Conservation (phyloP, 2,329 filamentous ascomycete genomes). For the Bimuria novae-zelandiae region DNA sequence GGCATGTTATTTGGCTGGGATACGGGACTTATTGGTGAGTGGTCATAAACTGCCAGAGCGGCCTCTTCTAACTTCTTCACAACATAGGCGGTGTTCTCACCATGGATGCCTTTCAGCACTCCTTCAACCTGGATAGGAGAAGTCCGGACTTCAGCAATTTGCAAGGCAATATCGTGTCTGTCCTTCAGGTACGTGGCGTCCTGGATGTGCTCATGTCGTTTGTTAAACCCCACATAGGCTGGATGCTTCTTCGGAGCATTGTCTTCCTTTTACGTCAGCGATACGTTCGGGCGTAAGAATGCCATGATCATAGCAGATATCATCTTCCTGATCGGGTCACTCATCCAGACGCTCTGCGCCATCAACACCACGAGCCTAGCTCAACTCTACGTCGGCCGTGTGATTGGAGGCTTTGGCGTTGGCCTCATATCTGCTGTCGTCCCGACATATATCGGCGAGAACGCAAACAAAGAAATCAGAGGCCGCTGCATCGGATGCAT, state of each 20-base stretch:
- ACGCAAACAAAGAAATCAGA: constrained; percentile 49
- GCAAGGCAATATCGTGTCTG: constrained; percentile 52
- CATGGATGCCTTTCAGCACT: constrained; percentile 51
- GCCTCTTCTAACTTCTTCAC: not conserved
- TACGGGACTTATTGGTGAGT: constrained; percentile 39
- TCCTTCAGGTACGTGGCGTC: constrained; percentile 37
- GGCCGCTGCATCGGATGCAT: constrained; percentile 46
- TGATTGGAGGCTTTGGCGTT: constrained; percentile 52
- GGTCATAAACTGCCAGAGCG: not conserved
- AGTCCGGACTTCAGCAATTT: constrained; percentile 44
- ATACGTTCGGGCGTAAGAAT: constrained; percentile 48
- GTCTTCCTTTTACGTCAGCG: constrained; percentile 49
- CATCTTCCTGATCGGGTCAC: constrained; percentile 49
- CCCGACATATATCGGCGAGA: constrained; percentile 53
- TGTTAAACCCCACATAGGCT: constrained; percentile 22
- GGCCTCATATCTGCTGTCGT: constrained; percentile 50
- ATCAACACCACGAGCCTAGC: constrained; percentile 40
- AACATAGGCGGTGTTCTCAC: constrained; percentile 46
- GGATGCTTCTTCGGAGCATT: constrained; percentile 53
- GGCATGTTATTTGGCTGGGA: constrained; percentile 49
- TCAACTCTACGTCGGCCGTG: constrained; percentile 49
- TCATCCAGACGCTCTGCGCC: constrained; percentile 48
- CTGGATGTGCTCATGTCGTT: not conserved
- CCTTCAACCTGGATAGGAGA: constrained; percentile 43
- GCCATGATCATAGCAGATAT: constrained; percentile 49